Base-by-base conservation (phyloP, 1,284 basidiomycete genomes). In the Gastroboletus turbinatus region DNA sequence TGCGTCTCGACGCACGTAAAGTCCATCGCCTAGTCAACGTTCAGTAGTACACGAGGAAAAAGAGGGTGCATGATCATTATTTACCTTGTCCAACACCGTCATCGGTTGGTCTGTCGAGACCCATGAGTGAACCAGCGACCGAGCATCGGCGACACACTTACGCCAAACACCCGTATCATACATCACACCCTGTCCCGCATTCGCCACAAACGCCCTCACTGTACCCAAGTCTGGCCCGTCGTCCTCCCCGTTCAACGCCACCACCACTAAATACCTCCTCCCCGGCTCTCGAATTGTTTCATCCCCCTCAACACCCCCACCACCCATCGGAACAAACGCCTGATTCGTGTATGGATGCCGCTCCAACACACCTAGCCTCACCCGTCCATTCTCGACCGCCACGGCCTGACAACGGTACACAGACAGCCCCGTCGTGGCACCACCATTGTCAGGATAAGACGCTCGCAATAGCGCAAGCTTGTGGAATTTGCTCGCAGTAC, bases 401-500 rank as follows among this genome's bases (percentile, higher is more conserved):
- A 83, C 74, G 0, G 90, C 85, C 56, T 81, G 76, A 70, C 87
- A 90, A 45, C 90, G 78, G 67, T 91, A 92, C 25, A 91, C 82
- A 0, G 90, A 91, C 46, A 95, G 74, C 1, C 85, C 84, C 25
- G 82, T 62, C 10, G 86, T 84, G 14, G 87, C 88, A 5, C 75
- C 73, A 16, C 73, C 61, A 13, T 71, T 80, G 1, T 72, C 62
- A 0, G 86, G 82, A 71, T 94, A 96, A 2, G 80, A 83, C 6
- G 84, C 79, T 19, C 75, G 72, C 35, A 92, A 73, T 5, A 85
- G 75, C 2, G 90, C 82, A 27, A 97, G 80, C 69, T 94, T 90
- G 76, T 96, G 92, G 75, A 90, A 96, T 74, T 98, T 98, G 62
- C 74, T 80, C 1, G 95, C 96, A 1, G 92, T 92, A 38, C 90